Base-by-base conservation (phyloP, 805 yeast genomes). In the Yamadazyma kitorensis region DNA sequence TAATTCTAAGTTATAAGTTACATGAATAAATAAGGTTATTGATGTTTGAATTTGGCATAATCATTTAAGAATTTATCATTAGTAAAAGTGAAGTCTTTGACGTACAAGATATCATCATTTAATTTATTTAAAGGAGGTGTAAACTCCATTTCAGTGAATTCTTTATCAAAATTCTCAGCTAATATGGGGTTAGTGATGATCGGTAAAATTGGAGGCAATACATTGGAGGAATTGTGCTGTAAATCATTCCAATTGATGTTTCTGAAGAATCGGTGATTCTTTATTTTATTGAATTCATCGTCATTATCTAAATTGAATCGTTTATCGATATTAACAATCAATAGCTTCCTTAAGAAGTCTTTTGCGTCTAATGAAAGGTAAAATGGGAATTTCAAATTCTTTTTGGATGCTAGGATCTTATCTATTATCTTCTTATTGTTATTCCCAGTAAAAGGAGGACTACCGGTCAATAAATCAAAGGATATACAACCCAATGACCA, bases 401-500 rank as follows among this genome's bases (percentile, higher is more conserved):
- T 64, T 34, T 57, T 54, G 5, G 55, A 36, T n/a, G 40, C 32
- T 27, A 64, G 37, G 27, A 68, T 59, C 44, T 63, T 66, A 27
- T 67, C 71, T 48, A 52, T 55, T 19, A 68, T 64, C 20, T 55
- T 54, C 43, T 64, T 57, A 40, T 62, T 61, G 30, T 61, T 57
- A 34, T 59, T 64, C 2, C 72, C 73, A 2, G 71, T 64, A 40
- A 64, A 68, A 4, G 73, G 73, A 4, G 73, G 72, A 11, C 62
- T 55, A 0, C 73, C 73, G 2, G 69, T 65, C 36, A 68, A 51
- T 47, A 68, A 51, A 43, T 68, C 73, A 47, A 44, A 68, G 0
- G 68, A 57, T 15, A 68, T 70, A 36, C 71, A 64, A 2, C 73
- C 73, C 33, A 68, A 49, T 29, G 69, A 65, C 73, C 73, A 68